Evolutionary conservation across 169 alveolate species (phyloP).

Genomic region (Eimeria acervulina): DNA sequence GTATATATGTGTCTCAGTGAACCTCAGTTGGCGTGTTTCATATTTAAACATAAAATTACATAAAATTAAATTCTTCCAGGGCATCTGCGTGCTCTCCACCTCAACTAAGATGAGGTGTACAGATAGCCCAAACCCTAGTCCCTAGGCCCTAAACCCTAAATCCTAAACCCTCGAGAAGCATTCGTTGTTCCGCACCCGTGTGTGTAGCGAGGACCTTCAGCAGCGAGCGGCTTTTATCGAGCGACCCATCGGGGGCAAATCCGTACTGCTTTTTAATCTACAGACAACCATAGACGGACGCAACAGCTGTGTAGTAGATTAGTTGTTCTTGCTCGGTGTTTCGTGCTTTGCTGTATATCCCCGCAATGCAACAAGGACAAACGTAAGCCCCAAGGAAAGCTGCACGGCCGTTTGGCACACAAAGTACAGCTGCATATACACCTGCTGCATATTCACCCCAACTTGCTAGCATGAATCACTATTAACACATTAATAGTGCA

Average conservation of each 20-base stretch:
- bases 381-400: not conserved
- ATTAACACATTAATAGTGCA: too few species aligned
- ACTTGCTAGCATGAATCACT: too few species aligned
- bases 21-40: too few species aligned
- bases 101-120: not conserved
- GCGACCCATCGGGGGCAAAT: slow-evolving; percentile 13
- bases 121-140: not conserved
- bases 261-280: slow-evolving; percentile 26
- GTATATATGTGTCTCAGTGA: too few species aligned
- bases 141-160: not conserved
- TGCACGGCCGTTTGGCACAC: not conserved
- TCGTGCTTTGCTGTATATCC: not conserved
- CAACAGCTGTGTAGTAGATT: not conserved
- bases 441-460: too few species aligned
- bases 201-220: not conserved
- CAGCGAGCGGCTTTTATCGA: slow-evolving; percentile 8
- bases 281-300: not conserved
- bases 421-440: not conserved
- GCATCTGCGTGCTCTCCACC: too few species aligned
- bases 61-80: too few species aligned
- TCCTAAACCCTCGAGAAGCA: not conserved
- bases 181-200: not conserved
- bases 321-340: not conserved
- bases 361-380: not conserved
- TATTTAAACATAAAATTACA: too few species aligned